These are phyloP conservation scores for Candida ascalaphidarum DNA, from an alignment of 805 yeast species.

Conservation along the genomic window DNA sequence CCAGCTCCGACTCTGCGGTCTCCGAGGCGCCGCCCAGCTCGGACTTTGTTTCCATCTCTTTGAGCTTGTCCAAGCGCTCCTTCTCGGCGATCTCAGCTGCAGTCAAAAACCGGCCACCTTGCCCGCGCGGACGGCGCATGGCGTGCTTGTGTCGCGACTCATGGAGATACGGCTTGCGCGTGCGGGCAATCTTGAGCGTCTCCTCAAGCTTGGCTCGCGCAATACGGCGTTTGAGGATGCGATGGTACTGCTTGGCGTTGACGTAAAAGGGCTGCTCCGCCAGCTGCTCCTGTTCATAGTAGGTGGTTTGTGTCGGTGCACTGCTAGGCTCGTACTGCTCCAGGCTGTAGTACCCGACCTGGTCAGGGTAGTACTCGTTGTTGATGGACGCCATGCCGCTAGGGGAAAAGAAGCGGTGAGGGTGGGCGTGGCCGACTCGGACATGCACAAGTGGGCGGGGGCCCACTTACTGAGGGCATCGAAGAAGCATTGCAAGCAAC, in stretches of 20 bases:
- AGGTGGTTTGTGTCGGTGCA: too few relatives aligned
- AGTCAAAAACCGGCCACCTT: conserved; percentile 94
- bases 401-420: too few relatives aligned
- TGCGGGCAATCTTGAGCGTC: conserved; percentile 75
- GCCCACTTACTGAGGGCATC: too few relatives aligned
- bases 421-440: too few relatives aligned
- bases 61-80: conserved; percentile 30
- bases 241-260: conserved; percentile 94
- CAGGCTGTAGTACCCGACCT: too few relatives aligned
- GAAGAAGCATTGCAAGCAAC: too few relatives aligned
- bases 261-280: conserved; percentile 92
- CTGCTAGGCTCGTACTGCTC: too few relatives aligned
- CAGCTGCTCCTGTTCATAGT: conserved; percentile 6
- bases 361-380: too few relatives aligned
- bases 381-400: too few relatives aligned
- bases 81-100: conserved; percentile 61
- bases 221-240: conserved; percentile 84
- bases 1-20: neutral
- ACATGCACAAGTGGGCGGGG: too few relatives aligned
- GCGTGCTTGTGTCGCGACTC: conserved; percentile 98
- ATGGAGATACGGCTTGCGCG: conserved; percentile 88
- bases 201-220: conserved; percentile 94
- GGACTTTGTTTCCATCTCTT: conserved; percentile 26
- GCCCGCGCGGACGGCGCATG: conserved; percentile 98
- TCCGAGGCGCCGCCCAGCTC: neutral